Conservation (phyloP, 192 early-diverging fungal species). For the Funneliformis geosporum region DNA sequence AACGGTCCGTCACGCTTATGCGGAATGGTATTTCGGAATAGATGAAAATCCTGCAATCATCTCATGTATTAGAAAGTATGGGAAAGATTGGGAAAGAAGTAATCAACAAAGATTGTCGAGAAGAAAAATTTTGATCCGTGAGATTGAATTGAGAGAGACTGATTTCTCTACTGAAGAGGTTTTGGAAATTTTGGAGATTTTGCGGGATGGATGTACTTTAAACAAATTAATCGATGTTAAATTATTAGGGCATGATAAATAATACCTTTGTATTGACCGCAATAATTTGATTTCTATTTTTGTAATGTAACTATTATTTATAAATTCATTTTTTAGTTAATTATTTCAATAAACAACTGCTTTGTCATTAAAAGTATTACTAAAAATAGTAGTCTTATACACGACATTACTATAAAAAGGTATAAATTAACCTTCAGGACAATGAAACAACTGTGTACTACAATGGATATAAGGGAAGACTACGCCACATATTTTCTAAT, state of each 20-base stretch:
- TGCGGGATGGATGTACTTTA: not conserved
- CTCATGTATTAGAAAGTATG: not conserved
- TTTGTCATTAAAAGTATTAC: no score
- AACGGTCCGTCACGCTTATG: not conserved
- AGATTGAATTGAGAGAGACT: not conserved
- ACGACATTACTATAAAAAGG: no score
- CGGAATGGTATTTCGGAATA: constrained; percentile 9
- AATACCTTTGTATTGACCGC: not conserved
- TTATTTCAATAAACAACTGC: no score
- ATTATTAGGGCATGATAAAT: not conserved
- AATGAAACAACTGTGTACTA: not conserved
- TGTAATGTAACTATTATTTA: no score
- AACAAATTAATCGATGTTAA: constrained; percentile 13
- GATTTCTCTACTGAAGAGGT: not conserved
- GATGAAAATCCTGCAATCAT: not conserved
- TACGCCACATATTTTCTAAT: not conserved
- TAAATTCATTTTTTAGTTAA: no score
- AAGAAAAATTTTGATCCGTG: not conserved
- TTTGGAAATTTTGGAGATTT: not conserved
- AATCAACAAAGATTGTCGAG: not conserved
- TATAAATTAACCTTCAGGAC: no score
- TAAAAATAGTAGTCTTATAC: no score
- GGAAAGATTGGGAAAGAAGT: not conserved
- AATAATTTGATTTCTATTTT: no score
- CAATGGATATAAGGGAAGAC: not conserved